Evolutionary conservation across 192 early-diverging fungal species (phyloP), one percentile per base, ranked within the genome.

Genomic region (Umbelopsis sp.): DNA sequence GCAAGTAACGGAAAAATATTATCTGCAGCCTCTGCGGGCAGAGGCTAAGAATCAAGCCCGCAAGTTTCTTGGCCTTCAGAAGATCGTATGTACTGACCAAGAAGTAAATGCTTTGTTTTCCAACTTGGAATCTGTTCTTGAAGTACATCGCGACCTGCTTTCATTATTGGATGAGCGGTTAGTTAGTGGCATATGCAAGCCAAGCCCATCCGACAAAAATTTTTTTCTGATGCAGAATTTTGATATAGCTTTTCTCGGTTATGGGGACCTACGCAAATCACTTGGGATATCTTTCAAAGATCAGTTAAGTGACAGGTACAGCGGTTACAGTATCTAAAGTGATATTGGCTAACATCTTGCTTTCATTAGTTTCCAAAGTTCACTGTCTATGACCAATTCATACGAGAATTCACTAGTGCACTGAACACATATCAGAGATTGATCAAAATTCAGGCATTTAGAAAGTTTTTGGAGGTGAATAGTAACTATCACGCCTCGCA

Each of bases 231-330:
- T n/a, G 20, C 20, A 54, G n/a, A 36, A 53, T 43, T 56, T 20
- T 53, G 41, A 3, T 25, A 53, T 16, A 43, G 26, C 29, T 65
- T 52, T 20, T 51, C 66, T 62, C 66, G 66, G 41, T 73, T 76
- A 41, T 80, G 73, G 73, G 78, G 78, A 24, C 78, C 78, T 11
- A 75, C 74, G 3, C 78, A 80, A 66, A 76, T 80, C 6, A 56
- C 75, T 24, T 71, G 70, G 17, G 78, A 80, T 50, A 71, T 80
- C 14, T 73, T 80, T 29, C 65, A 73, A 29, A 36, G 43, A 52
- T 65, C 41, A 17, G 78, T 80, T 69, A 75, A 52, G 47, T 17
- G 47, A 20, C 47, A n/a, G 6, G 47, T 16, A 17, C 20, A 41
- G 38, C 38, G 12, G 38, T 11, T 1, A 41, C n/a, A n/a, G n/a